Evolutionary conservation across 805 yeast species (phyloP).

Genomic region (Candida maris): DNA sequence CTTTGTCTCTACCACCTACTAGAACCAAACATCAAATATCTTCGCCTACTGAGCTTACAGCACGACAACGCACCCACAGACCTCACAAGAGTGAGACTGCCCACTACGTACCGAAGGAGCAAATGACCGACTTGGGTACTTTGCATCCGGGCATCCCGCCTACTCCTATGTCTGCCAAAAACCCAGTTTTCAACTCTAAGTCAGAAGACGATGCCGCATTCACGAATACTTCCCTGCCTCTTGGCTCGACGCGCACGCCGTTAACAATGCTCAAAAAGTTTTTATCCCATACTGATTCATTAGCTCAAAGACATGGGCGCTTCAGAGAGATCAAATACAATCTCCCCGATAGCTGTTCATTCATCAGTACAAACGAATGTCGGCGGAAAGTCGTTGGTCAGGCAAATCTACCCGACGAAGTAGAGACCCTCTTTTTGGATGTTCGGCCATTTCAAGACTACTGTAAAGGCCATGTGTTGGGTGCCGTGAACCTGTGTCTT

Average conservation of each 20-base stretch:
- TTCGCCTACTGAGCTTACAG: too few species aligned
- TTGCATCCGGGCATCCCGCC: neutral
- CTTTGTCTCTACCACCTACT: constrained; percentile 8
- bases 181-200: constrained; percentile 6
- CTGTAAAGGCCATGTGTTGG: constrained; percentile 50
- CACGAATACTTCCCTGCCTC: neutral
- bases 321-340: constrained; percentile 21
- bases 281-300: constrained; percentile 13
- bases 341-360: constrained; percentile 21
- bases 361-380: constrained; percentile 17
- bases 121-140: too few species aligned
- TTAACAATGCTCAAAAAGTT: constrained; percentile 12
- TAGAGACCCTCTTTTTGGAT: constrained; percentile 56
- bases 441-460: constrained; percentile 78
- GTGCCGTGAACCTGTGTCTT: constrained; percentile 72
- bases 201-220: constrained; percentile 2
- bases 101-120: too few species aligned
- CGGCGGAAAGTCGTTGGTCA: constrained; percentile 15
- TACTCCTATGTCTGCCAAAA: neutral
- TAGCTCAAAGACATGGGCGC: constrained; percentile 18
- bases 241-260: constrained; percentile 1
- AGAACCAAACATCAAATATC: constrained; percentile 10
- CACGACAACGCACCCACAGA: too few species aligned
- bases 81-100: constrained; percentile 18
- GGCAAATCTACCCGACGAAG: constrained; percentile 21